These are phyloP conservation scores for Microcos paniculata DNA, from an alignment of 345 rosid genomes.

Conservation along the genomic window DNA sequence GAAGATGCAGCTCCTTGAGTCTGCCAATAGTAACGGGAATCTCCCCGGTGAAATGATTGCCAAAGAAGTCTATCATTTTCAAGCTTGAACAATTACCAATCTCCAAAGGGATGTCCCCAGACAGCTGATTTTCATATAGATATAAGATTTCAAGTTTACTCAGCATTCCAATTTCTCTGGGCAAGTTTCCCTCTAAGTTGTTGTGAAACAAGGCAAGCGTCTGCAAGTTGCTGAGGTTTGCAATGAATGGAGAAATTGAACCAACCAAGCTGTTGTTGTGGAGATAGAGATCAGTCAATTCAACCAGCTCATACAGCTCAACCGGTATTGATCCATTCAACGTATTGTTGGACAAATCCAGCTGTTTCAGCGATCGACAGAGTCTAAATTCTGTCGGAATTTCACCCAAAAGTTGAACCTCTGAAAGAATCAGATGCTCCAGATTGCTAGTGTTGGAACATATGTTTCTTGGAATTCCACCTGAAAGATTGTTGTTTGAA, in stretches of 20 bases:
- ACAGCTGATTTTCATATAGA: conserved; percentile 70
- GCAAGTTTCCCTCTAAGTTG: conserved; percentile 66
- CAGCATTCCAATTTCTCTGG: conserved; percentile 60
- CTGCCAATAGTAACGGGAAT: conserved; percentile 64
- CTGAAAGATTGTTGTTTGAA: conserved; percentile 60
- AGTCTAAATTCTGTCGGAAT: conserved; percentile 61
- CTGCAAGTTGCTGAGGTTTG: conserved; percentile 68
- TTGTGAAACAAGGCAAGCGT: conserved; percentile 75
- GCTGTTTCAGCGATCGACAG: conserved; percentile 61
- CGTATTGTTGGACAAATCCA: conserved; percentile 79
- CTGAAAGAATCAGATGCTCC: conserved; percentile 51
- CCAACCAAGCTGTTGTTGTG: conserved; percentile 90
- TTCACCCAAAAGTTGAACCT: conserved; percentile 57
- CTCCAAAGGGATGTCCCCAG: conserved; percentile 75
- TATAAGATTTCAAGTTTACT: conserved; percentile 53
- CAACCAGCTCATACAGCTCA: conserved; percentile 46
- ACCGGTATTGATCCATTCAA: conserved; percentile 68
- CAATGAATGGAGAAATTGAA: conserved; percentile 52
- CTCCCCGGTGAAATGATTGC: conserved; percentile 70
- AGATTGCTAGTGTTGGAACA: conserved; percentile 60
- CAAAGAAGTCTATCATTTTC: conserved; percentile 76
- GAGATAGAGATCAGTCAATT: conserved; percentile 67
- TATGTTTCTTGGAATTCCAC: conserved; percentile 46
- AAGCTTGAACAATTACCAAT: conserved; percentile 80
- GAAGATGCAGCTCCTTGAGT: conserved; percentile 51